Base-by-base conservation (phyloP, 164 flowering plant genomes). In the Taxillus chinensis region DNA sequence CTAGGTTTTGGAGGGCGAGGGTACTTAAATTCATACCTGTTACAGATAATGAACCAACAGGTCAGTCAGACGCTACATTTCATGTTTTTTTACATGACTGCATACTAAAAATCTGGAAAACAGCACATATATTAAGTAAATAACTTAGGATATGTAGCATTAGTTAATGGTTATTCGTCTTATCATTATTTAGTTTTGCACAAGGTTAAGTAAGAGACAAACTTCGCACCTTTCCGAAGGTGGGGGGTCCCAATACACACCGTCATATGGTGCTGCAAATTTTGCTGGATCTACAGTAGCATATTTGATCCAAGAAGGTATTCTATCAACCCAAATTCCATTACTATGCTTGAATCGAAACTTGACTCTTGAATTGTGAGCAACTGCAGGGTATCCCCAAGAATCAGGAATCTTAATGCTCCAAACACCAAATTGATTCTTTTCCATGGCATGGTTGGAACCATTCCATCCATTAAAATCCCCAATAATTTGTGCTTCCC, bases 381-480 rank as follows among this genome's bases (percentile, higher is more conserved):
- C 85, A 64, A 93, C 89, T 45, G 84, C 86, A 45, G 96, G 82
- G 12, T 72, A 79, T 60, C 86, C 95, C 69, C 50, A 80, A 65
- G 73, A 62, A 73, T 90, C 87, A 52, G 87, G 95, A 73, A 93
- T 73, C 63, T 67, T 84, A 62, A 93, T 77, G 60, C 80, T 81
- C 99, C 99, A 93, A 57, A 90, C 91, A 40, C 99, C 99, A 79
- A 83, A 93, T 57, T 90, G 69, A 73, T 89, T 74, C 74, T 73
- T 90, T 70, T 79, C 86, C 99, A 93, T 93, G 57, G 41, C 68
- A 77, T 90, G 87, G 61, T 80, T 87, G 66, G 85, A 75, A 49
- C 98, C 98, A 79, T 93, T 67, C 98, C 98, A 93, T 66, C 81
- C 88, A 77, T 93, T 93, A 70, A 93, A 93, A 69, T 93, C 98